These are phyloP conservation scores for Tricholoma terreum DNA, from an alignment of 768 basidiomycete species.

Conservation along the genomic window DNA sequence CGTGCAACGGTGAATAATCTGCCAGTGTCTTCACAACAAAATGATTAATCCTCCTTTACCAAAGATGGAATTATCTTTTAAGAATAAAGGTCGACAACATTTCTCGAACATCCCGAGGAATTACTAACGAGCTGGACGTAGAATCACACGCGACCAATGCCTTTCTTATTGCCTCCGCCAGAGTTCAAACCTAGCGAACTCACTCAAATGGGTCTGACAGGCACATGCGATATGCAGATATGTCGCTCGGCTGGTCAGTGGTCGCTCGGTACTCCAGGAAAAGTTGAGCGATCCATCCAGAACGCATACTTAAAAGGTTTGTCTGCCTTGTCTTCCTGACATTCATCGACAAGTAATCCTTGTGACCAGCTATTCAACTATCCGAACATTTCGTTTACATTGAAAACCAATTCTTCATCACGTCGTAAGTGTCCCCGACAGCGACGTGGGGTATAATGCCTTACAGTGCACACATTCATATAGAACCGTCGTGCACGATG, in stretches of 20 bases:
- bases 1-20: slow-evolving; percentile 65
- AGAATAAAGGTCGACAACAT: slow-evolving; percentile 71
- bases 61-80: slow-evolving; percentile 90
- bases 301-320: slow-evolving; percentile 89
- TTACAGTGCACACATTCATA: slow-evolving; percentile 1
- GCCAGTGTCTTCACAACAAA: slow-evolving; percentile 12
- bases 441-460: slow-evolving; percentile 1
- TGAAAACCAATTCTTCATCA: slow-evolving; percentile 92
- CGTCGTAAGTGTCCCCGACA: slow-evolving; percentile 55
- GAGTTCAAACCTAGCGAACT: slow-evolving; percentile 87
- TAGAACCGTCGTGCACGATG: slow-evolving; percentile 81
- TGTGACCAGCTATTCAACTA: slow-evolving; percentile 71
- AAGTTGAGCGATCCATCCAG: slow-evolving; percentile 89
- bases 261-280: slow-evolving; percentile 89
- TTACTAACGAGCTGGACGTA: slow-evolving; percentile 27
- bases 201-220: slow-evolving; percentile 75
- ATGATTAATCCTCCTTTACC: slow-evolving; percentile 3
- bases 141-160: slow-evolving; percentile 93
- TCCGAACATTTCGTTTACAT: slow-evolving; percentile 99
- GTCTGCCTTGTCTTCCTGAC: slow-evolving; percentile 8
- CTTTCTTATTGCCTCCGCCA: slow-evolving; percentile 89
- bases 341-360: neutral
- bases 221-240: slow-evolving; percentile 96
- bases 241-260: slow-evolving; percentile 94
- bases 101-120: no score